Evolutionary conservation across 75 land plant genomes (phyloP), one percentile per base, ranked within the genome.

Genomic region (Sequoiadendron giganteum): DNA sequence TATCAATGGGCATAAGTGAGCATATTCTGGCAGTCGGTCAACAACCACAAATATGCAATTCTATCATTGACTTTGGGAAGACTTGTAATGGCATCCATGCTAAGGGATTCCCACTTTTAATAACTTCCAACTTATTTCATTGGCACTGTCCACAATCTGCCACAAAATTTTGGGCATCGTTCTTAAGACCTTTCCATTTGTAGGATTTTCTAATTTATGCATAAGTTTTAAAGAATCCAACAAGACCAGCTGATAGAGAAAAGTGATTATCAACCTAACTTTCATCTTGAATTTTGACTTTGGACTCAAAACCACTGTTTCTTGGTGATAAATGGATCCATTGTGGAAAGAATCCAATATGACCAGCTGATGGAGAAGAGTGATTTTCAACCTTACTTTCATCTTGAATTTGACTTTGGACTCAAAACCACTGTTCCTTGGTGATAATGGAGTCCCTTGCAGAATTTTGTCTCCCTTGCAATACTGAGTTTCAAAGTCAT

Each of bases 11-110:
- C 18, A 83, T 45, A 28, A 52, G 56, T 43, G 86, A 32, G 36
- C 32, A 81, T 52, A 79, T 9, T 80, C 25, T 8, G 28, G 13
- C 39, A 80, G 39, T 75, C 15, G 21, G 39, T 68, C 36, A 75
- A 76, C n/a, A 76, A 86, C 87, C 85, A 68, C 47, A 70, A 70
- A 19, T n/a, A 86, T 80, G 32, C 18, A 58, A 86, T 36, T 7
- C 32, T 36, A 70, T 25, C 45, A 19, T 28, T 85, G 10, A 16
- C 30, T 2, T 84, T 84, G 19, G 48, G 85, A n/a, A 84, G 34
- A 43, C 30, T 47, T 42, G 7, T 47, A 28, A 45, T 84, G 85
- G 45, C 25, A 30, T 84, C 52, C 52, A 45, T 84, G 32, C 34
- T 43, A 30, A 18, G 10, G n/a, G 47, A 28, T 11, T 84, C 52